phyloP scores from a whole-genome alignment of 441 rosid species.

The Macaranga tanarius region DNA sequence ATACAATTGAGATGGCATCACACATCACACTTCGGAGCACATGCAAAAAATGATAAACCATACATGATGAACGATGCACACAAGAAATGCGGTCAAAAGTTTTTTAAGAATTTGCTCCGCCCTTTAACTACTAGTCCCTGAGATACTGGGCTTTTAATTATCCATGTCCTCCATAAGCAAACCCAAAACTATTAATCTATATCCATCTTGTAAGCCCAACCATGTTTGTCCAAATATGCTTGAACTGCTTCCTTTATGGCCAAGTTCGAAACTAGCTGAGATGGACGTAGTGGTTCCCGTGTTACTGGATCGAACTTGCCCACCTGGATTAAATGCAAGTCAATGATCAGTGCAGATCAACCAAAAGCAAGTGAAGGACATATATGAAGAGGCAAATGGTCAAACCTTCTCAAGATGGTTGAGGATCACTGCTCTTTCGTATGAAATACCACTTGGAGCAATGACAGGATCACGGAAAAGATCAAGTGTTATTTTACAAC shows the following conservation, averaged over 20 bases:
- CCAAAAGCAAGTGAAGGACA: background rate
- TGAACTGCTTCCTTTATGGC: slow-evolving; percentile 88
- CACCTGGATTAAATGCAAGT: slow-evolving; percentile 40
- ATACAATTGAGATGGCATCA: slow-evolving; percentile 6
- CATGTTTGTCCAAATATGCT: slow-evolving; percentile 66
- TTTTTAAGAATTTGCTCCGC: background rate
- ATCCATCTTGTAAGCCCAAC: slow-evolving; percentile 70
- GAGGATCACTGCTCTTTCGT: slow-evolving; percentile 83
- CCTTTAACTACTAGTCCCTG: background rate
- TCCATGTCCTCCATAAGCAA: background rate
- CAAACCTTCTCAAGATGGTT: slow-evolving; percentile 80
- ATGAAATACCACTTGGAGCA: slow-evolving; percentile 85
- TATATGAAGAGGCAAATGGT: background rate
- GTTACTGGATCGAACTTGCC: slow-evolving; percentile 91
- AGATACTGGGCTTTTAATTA: background rate
- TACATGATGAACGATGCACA: slow-evolving; percentile 10
- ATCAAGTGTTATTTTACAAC: slow-evolving; percentile 89
- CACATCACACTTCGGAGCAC: slow-evolving; percentile 8
- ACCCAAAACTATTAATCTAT: slow-evolving; percentile 17
- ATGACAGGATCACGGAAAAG: slow-evolving; percentile 87
- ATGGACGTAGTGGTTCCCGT: slow-evolving; percentile 49
- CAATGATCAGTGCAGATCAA: slow-evolving; percentile 6
- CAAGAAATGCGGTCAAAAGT: background rate
- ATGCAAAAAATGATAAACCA: slow-evolving; percentile 7
- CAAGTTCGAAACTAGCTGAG: slow-evolving; percentile 66